Evolutionary conservation across 164 flowering plant genomes (phyloP).

Genomic region (Aristolochia fimbriata): DNA sequence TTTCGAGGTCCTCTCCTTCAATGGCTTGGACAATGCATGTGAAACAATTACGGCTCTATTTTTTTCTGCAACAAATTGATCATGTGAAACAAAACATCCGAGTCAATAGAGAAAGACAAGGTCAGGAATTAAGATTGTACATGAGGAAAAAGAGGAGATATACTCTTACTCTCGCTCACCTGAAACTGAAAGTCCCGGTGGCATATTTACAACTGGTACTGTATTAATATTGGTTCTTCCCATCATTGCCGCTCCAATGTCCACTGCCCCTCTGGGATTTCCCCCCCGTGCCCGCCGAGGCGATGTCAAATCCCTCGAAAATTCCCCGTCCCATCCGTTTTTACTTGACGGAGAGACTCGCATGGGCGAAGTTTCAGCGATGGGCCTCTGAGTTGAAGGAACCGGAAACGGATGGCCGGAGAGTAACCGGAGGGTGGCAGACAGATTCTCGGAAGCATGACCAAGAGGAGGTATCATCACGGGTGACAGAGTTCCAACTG

Average conservation of each 20-base stretch:
- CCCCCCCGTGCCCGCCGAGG: slow-evolving; percentile 24
- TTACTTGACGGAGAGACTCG: slow-evolving; percentile 25
- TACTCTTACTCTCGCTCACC: slow-evolving; percentile 9
- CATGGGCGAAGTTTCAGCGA: slow-evolving; percentile 22
- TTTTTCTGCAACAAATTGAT: slow-evolving; percentile 31
- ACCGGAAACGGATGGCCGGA: slow-evolving; percentile 23
- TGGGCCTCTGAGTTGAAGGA: slow-evolving; percentile 21
- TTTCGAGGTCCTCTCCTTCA: slow-evolving; percentile 71
- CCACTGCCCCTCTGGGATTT: slow-evolving; percentile 41
- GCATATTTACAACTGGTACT: slow-evolving; percentile 23
- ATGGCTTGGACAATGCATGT: slow-evolving; percentile 44
- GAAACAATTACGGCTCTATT: slow-evolving; percentile 27
- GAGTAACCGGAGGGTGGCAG: slow-evolving; percentile 5
- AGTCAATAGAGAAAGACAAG: no score
- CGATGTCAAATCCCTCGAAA: slow-evolving; percentile 29
- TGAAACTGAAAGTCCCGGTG: slow-evolving; percentile 15
- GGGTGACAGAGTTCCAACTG: slow-evolving; percentile 50
- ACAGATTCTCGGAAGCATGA: slow-evolving; percentile 36
- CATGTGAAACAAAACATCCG: no score
- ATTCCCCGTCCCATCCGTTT: slow-evolving; percentile 23
- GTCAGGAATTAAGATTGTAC: no score
- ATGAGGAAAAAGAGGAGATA: no score
- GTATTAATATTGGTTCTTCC: slow-evolving; percentile 19
- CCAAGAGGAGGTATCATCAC: slow-evolving; percentile 75
- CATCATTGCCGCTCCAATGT: slow-evolving; percentile 15